Base-by-base conservation (phyloP, 2,329 filamentous ascomycete species). In the Aquanectria penicillioides region DNA sequence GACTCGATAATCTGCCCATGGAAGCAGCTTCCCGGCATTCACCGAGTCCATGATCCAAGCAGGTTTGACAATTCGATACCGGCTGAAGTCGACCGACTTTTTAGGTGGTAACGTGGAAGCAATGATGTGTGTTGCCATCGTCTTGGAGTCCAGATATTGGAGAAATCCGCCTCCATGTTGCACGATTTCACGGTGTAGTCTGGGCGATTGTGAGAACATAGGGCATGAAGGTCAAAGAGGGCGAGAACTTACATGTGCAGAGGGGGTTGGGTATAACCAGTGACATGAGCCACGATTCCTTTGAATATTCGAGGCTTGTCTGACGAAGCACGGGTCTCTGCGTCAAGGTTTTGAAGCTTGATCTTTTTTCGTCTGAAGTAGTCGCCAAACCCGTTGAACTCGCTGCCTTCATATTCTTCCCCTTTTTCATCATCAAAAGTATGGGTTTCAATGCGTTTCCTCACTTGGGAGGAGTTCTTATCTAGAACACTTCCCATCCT, bases 311-410 rank as follows among this genome's bases (percentile, higher is more conserved):
- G 87, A 9, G 93, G 92, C 63, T 91, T 92, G 65, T 89, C 88
- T 0, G 80, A 76, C 4, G 86, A 80, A 26, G 90, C 84, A 57
- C 94, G 89, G 38, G 97, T 81, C 51, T 97, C 87, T 8, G 88
- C 89, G 76, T 99, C 95, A 25, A 95, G 85, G 71, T 99, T 99
- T 75, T 98, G 95, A 4, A 99, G 84, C 73, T 99, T 99, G 75
- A 97, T 88, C 82, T 97, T 97, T 81, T 99, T 99, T 54, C 94
- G 89, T 46, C 94, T 86, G 73, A 97, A 96, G 75, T 98, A 99
- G 71, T 98, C 94, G 20, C 83, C 78, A 70, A 98, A 96, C 8
- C 94, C 94, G 22, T 93, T 92, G 75, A 98, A 99, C 49, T 86
- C 86, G 62, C 93, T 97, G 2, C 83, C 86, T 57, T 89, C 88